These are phyloP conservation scores for Populus alba DNA, from an alignment of 345 rosid species.

Conservation along the genomic window DNA sequence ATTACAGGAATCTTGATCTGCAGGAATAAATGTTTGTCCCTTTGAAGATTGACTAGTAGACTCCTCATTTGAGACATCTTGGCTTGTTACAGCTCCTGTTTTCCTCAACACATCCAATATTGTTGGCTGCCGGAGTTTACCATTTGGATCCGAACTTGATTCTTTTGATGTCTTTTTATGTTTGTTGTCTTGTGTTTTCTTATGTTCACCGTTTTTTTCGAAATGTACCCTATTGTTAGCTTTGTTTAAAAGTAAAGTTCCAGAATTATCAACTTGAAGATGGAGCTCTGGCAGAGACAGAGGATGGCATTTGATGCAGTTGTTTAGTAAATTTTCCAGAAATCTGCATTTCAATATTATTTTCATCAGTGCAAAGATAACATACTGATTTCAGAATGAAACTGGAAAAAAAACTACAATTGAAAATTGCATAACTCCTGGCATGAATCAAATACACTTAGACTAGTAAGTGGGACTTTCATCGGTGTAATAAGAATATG, in stretches of 20 bases:
- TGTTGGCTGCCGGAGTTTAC: slow-evolving; percentile 55
- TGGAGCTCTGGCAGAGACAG: slow-evolving; percentile 64
- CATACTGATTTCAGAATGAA: slow-evolving; percentile 2
- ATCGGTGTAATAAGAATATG: too few relatives aligned
- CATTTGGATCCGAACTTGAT: slow-evolving; percentile 38
- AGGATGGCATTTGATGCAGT: slow-evolving; percentile 49
- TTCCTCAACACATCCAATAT: slow-evolving; percentile 54
- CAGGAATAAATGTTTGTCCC: slow-evolving; percentile 26
- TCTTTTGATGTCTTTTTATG: slow-evolving; percentile 35
- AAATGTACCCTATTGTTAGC: slow-evolving; percentile 27
- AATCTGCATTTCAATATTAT: slow-evolving; percentile 46
- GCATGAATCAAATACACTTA: neutral
- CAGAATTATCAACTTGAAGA: slow-evolving; percentile 44
- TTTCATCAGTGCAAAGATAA: slow-evolving; percentile 21
- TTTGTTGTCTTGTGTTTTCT: slow-evolving; percentile 31
- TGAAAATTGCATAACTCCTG: neutral
- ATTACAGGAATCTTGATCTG: slow-evolving; percentile 31
- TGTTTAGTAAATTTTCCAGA: slow-evolving; percentile 68
- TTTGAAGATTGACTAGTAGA: slow-evolving; percentile 31
- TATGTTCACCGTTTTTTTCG: slow-evolving; percentile 43
- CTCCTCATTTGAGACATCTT: slow-evolving; percentile 44
- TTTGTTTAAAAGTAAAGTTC: slow-evolving; percentile 33
- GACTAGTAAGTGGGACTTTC: too few relatives aligned
- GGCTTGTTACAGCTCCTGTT: slow-evolving; percentile 46
- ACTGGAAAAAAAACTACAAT: neutral